phyloP scores from a whole-genome alignment of 768 basidiomycete genomes.

The Mycena vitilis region DNA sequence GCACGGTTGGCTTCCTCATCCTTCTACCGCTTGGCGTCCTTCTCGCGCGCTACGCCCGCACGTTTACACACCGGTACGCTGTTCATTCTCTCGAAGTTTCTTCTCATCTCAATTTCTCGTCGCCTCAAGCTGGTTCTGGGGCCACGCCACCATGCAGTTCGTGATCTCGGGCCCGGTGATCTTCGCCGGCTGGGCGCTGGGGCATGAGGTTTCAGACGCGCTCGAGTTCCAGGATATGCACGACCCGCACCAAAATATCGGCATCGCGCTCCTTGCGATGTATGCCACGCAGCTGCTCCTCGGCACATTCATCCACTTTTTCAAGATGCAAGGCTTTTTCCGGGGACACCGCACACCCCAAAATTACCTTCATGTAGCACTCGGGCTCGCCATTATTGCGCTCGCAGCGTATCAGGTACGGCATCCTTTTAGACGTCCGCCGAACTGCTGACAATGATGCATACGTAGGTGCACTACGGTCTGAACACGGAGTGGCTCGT shows the following conservation, averaged over 20 bases:
- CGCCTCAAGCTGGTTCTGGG: conserved; percentile 59
- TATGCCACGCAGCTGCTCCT: conserved; percentile 63
- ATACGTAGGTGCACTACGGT: conserved; percentile 58
- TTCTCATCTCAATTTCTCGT: background rate
- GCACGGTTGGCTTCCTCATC: conserved; percentile 64
- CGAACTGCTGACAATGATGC: background rate
- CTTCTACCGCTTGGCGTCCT: conserved; percentile 70
- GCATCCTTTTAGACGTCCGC: background rate
- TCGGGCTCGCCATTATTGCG: conserved; percentile 66
- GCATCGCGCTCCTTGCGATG: conserved; percentile 63
- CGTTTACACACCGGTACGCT: conserved; percentile 58
- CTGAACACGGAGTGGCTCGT: conserved; percentile 59
- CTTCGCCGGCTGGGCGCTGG: conserved; percentile 59
- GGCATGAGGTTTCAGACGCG: conserved; percentile 49
- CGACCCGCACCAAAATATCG: conserved; percentile 64
- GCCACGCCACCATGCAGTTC: conserved; percentile 63
- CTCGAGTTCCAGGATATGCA: conserved; percentile 48
- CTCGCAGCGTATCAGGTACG: conserved; percentile 64
- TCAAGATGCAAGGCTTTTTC: conserved; percentile 57
- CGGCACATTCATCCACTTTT: conserved; percentile 63
- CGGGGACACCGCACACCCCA: conserved; percentile 58
- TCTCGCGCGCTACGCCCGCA: conserved; percentile 65
- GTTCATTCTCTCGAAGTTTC: conserved; percentile 1
- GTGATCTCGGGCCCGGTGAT: conserved; percentile 66
- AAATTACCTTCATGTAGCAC: conserved; percentile 64